Percentiles rank a stretch among this genome's conserved stretches.
Evolutionary conservation across 768 basidiomycete genomes (phyloP).

Genomic region (Leucogyrophana mollusca): DNA sequence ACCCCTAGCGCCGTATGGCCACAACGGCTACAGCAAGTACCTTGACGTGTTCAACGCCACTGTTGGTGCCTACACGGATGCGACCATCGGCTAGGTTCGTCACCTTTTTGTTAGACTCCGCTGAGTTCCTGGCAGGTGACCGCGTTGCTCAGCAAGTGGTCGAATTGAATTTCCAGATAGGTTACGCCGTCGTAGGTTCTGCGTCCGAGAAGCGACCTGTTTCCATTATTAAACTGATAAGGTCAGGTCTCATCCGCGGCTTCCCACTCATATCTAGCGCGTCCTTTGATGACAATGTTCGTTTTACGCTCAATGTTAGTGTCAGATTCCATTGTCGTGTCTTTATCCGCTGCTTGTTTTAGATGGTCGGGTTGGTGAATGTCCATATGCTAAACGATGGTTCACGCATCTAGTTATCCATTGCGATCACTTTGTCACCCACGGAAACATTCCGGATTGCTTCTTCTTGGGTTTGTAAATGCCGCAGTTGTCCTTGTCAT

Average conservation of each 20-base stretch:
- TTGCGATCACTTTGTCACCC: constrained; percentile 46
- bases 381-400: no score
- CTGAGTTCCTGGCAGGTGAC: constrained; percentile 67
- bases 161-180: constrained; percentile 54
- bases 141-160: constrained; percentile 47
- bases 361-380: constrained; percentile 30
- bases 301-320: no score
- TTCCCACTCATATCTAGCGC: no score
- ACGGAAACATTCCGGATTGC: constrained; percentile 64
- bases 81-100: constrained; percentile 41
- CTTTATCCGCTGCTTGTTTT: background rate
- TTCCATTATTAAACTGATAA: constrained; percentile 57
- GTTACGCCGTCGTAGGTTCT: constrained; percentile 49
- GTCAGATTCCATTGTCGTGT: no score
- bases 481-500: background rate
- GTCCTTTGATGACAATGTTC: no score
- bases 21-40: constrained; percentile 48
- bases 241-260: constrained; percentile 11
- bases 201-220: constrained; percentile 45
- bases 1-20: constrained; percentile 50
- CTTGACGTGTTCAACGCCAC: constrained; percentile 42
- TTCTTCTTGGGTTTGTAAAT: constrained; percentile 51
- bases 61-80: constrained; percentile 35
- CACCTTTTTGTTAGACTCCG: background rate
- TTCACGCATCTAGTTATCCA: background rate